These are phyloP conservation scores for Dichomitus squalens DNA, from an alignment of 1,284 basidiomycete genomes.

Conservation along the genomic window DNA sequence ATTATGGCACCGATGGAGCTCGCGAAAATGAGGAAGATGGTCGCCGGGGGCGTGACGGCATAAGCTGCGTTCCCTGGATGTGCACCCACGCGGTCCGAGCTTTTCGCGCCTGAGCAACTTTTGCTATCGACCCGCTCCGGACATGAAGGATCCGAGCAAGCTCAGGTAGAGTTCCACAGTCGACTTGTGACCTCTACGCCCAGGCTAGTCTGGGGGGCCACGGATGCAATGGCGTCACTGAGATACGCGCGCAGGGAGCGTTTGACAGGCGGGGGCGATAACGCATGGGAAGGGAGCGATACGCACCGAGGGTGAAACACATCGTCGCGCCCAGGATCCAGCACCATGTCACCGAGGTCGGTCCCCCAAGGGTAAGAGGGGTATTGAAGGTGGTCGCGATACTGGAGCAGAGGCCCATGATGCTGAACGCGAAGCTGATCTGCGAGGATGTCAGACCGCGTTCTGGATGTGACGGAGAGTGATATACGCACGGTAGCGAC, in stretches of 20 bases:
- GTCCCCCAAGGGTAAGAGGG: slow-evolving; percentile 75
- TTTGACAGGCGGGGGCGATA: slow-evolving; percentile 8
- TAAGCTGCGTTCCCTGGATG: too few relatives aligned
- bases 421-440: slow-evolving; percentile 80
- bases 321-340: slow-evolving; percentile 79
- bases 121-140: background rate
- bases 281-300: slow-evolving; percentile 12
- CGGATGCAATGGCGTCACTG: slow-evolving; percentile 1
- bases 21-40: too few relatives aligned
- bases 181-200: slow-evolving; percentile 15
- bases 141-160: background rate
- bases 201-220: slow-evolving; percentile 9
- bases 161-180: too few relatives aligned
- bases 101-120: background rate
- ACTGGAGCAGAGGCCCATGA: slow-evolving; percentile 82
- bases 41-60: too few relatives aligned
- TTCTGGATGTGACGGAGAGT: background rate
- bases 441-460: slow-evolving; percentile 27
- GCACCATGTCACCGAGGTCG: slow-evolving; percentile 82
- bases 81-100: background rate
- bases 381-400: slow-evolving; percentile 84
- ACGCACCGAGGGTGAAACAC: slow-evolving; percentile 70
- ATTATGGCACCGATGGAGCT: too few relatives aligned
- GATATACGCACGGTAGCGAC: slow-evolving; percentile 59
- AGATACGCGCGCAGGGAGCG: slow-evolving; percentile 5